Conservation (phyloP, 2,329 filamentous ascomycete species). For the Ambrosiella beaveri region DNA sequence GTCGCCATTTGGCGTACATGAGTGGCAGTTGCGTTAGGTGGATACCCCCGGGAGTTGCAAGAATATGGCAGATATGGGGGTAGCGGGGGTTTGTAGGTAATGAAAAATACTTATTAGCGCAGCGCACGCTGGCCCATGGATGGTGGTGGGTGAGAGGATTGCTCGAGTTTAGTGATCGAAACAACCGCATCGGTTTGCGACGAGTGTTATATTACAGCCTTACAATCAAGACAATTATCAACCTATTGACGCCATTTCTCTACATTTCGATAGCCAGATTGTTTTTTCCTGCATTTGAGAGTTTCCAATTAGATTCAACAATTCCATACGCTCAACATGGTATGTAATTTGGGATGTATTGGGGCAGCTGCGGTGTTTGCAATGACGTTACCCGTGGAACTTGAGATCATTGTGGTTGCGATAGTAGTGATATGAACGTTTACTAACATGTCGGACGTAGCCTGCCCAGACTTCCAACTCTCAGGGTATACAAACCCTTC, state of each 20-base stretch:
- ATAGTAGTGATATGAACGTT: not conserved
- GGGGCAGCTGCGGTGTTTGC: too few species aligned
- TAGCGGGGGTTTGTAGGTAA: too few species aligned
- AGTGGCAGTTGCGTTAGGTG: not conserved
- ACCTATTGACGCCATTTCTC: too few species aligned
- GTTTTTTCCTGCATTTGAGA: not conserved
- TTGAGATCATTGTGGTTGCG: not conserved
- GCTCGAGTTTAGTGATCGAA: too few species aligned
- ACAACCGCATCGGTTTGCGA: too few species aligned
- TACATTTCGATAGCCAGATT: too few species aligned
- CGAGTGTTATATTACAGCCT: too few species aligned
- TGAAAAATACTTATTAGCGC: too few species aligned
- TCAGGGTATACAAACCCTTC: constrained; percentile 87
- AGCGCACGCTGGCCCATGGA: too few species aligned
- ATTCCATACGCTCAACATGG: not conserved
- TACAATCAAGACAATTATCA: too few species aligned
- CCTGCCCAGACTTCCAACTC: constrained; percentile 81
- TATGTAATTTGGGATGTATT: not conserved
- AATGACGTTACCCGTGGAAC: too few species aligned
- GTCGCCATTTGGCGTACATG: not conserved
- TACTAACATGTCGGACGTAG: constrained; percentile 27
- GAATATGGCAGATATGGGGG: not conserved
- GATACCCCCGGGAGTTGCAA: not conserved
- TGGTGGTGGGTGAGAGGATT: too few species aligned
- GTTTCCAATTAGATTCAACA: not conserved